Evolutionary conservation across 768 basidiomycete genomes (phyloP).

Genomic region (Pleurotus sapidus): DNA sequence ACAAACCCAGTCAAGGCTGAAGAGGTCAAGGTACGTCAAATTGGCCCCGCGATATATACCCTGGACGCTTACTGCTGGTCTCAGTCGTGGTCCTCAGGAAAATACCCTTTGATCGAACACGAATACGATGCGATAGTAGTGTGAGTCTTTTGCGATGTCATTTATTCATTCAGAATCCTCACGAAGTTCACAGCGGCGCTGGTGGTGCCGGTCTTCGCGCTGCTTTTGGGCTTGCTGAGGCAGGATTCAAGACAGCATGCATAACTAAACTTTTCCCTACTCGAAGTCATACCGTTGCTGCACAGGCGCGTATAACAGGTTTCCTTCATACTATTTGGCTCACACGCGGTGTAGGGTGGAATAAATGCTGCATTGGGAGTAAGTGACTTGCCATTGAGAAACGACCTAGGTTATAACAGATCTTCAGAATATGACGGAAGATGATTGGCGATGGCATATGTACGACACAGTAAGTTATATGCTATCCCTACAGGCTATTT

Average conservation of each 20-base stretch:
- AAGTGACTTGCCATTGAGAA: slow-evolving; percentile 25
- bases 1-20: slow-evolving; percentile 78
- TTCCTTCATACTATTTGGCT: slow-evolving; percentile 5
- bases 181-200: slow-evolving; percentile 63
- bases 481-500: not conserved
- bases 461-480: slow-evolving; percentile 76
- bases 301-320: slow-evolving; percentile 58
- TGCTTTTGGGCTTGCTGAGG: slow-evolving; percentile 97
- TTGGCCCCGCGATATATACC: slow-evolving; percentile 9
- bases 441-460: slow-evolving; percentile 99
- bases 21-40: slow-evolving; percentile 65
- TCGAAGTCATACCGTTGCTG: slow-evolving; percentile 97
- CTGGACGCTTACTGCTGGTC: slow-evolving; percentile 10
- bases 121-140: slow-evolving; percentile 99
- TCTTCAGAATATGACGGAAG: slow-evolving; percentile 94
- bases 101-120: slow-evolving; percentile 97
- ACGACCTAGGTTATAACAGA: slow-evolving; percentile 6
- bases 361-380: slow-evolving; percentile 97
- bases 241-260: slow-evolving; percentile 98
- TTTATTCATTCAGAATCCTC: not conserved
- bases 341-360: slow-evolving; percentile 63
- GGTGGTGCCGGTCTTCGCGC: slow-evolving; percentile 98
- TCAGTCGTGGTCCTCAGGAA: slow-evolving; percentile 77
- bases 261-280: slow-evolving; percentile 99
- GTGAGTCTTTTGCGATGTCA: slow-evolving; percentile 51